Evolutionary conservation across 2,329 filamentous ascomycete species (phyloP).

Genomic region (Dactylellina parvicollis): DNA sequence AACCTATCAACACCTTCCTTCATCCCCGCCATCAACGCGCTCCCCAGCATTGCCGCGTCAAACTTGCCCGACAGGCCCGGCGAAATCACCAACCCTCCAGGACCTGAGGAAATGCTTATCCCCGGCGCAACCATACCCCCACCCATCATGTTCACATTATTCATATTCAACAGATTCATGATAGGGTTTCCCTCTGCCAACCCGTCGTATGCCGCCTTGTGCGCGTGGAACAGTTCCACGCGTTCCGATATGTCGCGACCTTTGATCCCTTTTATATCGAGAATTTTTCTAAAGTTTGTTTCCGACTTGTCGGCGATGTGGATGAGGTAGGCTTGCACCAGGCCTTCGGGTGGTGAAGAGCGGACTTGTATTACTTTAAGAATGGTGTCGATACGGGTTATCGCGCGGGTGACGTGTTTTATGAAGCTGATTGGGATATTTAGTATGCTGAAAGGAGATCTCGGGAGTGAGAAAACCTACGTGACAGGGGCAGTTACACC

Average conservation of each 20-base stretch:
- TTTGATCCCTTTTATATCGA: slow-evolving; percentile 92
- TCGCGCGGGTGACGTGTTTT: slow-evolving; percentile 84
- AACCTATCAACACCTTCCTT: slow-evolving; percentile 53
- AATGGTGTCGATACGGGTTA: slow-evolving; percentile 87
- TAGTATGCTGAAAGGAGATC: slow-evolving; percentile 19
- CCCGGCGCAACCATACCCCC: background rate
- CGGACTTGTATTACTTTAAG: slow-evolving; percentile 97
- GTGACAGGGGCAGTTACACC: slow-evolving; percentile 68
- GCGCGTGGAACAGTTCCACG: slow-evolving; percentile 82
- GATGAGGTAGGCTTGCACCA: slow-evolving; percentile 97
- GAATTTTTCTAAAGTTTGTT: slow-evolving; percentile 92
- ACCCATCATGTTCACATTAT: background rate
- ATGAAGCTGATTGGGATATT: slow-evolving; percentile 68
- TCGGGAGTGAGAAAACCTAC: slow-evolving; percentile 59
- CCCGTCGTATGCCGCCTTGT: slow-evolving; percentile 73
- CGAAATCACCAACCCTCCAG: slow-evolving; percentile 33
- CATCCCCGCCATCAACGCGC: slow-evolving; percentile 39
- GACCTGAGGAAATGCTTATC: slow-evolving; percentile 12
- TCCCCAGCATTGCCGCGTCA: slow-evolving; percentile 43
- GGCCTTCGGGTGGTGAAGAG: slow-evolving; percentile 86
- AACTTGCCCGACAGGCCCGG: slow-evolving; percentile 36
- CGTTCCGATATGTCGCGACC: slow-evolving; percentile 84
- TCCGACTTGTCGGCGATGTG: slow-evolving; percentile 95
- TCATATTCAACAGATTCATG: slow-evolving; percentile 50
- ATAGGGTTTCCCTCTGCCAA: slow-evolving; percentile 54